Evolutionary conservation across 108 stramenopile species (phyloP).

Genomic region (Thalassiosira profunda): DNA sequence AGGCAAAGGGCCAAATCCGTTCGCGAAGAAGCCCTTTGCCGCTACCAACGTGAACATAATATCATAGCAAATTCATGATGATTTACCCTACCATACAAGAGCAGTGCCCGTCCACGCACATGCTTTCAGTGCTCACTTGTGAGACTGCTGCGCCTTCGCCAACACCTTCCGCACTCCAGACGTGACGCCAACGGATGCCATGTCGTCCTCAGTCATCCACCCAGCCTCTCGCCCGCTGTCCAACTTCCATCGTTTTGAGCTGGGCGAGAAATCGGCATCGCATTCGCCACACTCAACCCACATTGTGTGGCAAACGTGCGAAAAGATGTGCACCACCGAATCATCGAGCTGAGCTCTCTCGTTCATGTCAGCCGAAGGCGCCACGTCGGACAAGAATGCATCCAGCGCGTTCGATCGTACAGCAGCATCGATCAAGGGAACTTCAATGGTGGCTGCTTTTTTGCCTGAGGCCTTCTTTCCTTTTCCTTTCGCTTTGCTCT

Average conservation of each 20-base stretch:
- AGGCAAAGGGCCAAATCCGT: not conserved
- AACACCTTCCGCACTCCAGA: constrained; percentile 85
- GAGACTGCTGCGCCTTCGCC: constrained; percentile 19
- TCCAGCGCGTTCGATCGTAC: constrained; percentile 36
- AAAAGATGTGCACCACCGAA: constrained; percentile 79
- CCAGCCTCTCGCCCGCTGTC: constrained; percentile 58
- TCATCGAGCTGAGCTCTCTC: constrained; percentile 14
- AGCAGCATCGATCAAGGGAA: constrained; percentile 31
- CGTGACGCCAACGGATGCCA: constrained; percentile 79
- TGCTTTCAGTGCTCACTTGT: too few species aligned
- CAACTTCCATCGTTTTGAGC: constrained; percentile 43
- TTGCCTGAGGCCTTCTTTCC: constrained; percentile 22
- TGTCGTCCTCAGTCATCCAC: constrained; percentile 81
- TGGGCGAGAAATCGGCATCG: not conserved
- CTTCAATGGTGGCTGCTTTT: constrained; percentile 24
- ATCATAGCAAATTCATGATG: not conserved
- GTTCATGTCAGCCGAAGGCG: not conserved
- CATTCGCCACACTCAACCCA: constrained; percentile 57
- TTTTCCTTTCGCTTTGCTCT: constrained; percentile 28
- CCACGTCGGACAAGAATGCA: constrained; percentile 27
- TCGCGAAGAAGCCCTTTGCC: constrained; percentile 1
- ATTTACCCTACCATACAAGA: too few species aligned
- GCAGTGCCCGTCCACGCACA: too few species aligned
- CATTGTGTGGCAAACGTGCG: constrained; percentile 82
- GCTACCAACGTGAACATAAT: not conserved